phyloP scores from a whole-genome alignment of 495 filamentous ascomycete species.

The Eremomyces bilateralis region DNA sequence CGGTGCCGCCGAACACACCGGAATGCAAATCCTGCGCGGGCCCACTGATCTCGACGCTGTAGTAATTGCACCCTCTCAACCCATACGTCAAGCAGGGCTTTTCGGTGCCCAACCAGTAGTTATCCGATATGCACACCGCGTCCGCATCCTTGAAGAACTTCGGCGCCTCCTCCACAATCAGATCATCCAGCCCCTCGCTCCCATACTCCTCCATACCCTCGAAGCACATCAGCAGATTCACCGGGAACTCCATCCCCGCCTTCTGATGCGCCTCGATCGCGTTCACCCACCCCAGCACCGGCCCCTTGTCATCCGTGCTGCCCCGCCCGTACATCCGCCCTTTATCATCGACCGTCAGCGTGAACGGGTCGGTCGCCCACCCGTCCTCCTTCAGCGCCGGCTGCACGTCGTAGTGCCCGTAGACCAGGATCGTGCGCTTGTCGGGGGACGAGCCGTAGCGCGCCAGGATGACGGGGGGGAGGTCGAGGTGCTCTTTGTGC shows the following conservation, averaged over 20 bases:
- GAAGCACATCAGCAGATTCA: slow-evolving; percentile 98
- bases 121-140: slow-evolving; percentile 95
- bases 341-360: slow-evolving; percentile 66
- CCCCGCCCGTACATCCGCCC: slow-evolving; percentile 92
- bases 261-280: slow-evolving; percentile 93
- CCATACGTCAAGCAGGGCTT: slow-evolving; percentile 96
- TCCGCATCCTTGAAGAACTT: slow-evolving; percentile 87
- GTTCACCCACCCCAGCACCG: slow-evolving; percentile 93
- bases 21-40: slow-evolving; percentile 88
- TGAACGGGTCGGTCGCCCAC: slow-evolving; percentile 92
- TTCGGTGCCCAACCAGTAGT: slow-evolving; percentile 99
- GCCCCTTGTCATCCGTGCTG: slow-evolving; percentile 94
- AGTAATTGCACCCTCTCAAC: slow-evolving; percentile 94
- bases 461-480: slow-evolving; percentile 80
- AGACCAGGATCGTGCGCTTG: slow-evolving; percentile 88
- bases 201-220: slow-evolving; percentile 99
- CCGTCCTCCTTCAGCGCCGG: slow-evolving; percentile 84
- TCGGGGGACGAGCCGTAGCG: slow-evolving; percentile 77
- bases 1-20: slow-evolving; percentile 87
- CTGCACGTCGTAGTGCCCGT: slow-evolving; percentile 98
- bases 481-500: slow-evolving; percentile 66
- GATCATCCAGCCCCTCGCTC: slow-evolving; percentile 86
- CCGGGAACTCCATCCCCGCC: slow-evolving; percentile 81
- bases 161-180: slow-evolving; percentile 74
- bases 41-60: slow-evolving; percentile 66